Evolutionary conservation across 306 rosid species (phyloP), one percentile per base, ranked within the genome.

Genomic region (Vigna reflexopilosa): DNA sequence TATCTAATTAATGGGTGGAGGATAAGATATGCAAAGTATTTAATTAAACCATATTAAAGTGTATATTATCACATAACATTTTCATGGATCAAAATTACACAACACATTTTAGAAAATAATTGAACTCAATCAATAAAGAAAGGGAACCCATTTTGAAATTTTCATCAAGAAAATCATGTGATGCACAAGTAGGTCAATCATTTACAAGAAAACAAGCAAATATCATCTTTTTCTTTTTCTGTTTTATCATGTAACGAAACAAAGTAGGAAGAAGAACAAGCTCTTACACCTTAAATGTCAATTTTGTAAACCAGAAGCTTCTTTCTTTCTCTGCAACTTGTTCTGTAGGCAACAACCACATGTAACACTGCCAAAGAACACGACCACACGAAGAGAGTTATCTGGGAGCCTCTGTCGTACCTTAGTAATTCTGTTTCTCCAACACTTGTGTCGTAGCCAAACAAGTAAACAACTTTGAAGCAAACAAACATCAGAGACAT

Each of bases 241-340:
- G 14, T 12, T 14, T 61, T 61, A 20, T 62, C 22, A 2, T 14
- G 45, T 64, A 1, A 38, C 0, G 26, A 7, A 28, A 30, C 7
- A 61, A 61, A 15, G 32, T 7, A 26, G 28, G 51, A 64, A 44
- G 51, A 64, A 44, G 65, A 10, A 45, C 14, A 42, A 67, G 67
- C 10, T 86, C 94, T 91, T 81, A 96, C 98, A 77, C 98, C 91
- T 90, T 96, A 98, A 20, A 93, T 89, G 86, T 96, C 98, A 83
- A 96, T 96, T 75, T 87, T 96, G 90, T 91, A 96, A 66, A 96
- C 94, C 78, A 89, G 70, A 71, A 96, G 99, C 91, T 93, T 96
- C 68, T 96, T 75, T 81, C 96, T 86, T 67, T 96, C 98, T 83
- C 91, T 91, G 90, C 99, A 96, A 88, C 98, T 91, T 12, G 98